Conservation (phyloP, 2,329 filamentous ascomycete species). For the Aureobasidium subglaciale region DNA sequence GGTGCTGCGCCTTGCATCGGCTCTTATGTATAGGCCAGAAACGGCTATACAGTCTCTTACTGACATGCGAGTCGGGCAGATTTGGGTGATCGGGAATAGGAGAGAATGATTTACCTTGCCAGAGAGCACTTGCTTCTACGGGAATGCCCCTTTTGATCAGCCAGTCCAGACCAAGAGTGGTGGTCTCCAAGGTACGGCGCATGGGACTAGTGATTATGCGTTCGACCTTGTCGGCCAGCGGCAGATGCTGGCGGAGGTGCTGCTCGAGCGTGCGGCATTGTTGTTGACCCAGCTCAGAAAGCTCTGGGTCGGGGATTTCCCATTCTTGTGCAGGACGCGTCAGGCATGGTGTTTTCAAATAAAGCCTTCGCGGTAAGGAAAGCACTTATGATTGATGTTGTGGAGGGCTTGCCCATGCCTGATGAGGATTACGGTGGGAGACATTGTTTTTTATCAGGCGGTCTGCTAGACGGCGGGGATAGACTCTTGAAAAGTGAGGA, state of each 20-base stretch:
- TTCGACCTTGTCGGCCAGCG: conserved; percentile 40
- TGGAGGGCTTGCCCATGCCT: conserved; percentile 41
- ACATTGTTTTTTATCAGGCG: conserved; percentile 25
- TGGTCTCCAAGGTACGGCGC: conserved; percentile 59
- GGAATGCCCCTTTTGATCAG: conserved; percentile 49
- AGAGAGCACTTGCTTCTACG: conserved; percentile 53
- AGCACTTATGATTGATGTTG: conserved; percentile 32
- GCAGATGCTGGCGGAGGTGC: conserved; percentile 29
- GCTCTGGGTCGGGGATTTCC: conserved; percentile 35
- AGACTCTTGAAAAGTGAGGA: background rate
- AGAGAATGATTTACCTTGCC: conserved; percentile 49
- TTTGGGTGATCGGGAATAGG: background rate
- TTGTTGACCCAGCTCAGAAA: conserved; percentile 35
- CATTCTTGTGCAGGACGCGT: conserved; percentile 26
- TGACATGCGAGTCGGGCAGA: background rate
- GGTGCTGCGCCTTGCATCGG: conserved; percentile 6
- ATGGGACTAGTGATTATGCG: conserved; percentile 59
- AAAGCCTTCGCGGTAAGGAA: background rate
- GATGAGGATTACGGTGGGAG: conserved; percentile 40
- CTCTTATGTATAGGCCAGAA: conserved; percentile 6
- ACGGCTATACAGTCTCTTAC: conserved; percentile 1
- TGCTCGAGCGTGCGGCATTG: conserved; percentile 36
- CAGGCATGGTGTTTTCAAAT: background rate
- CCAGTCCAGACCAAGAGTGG: conserved; percentile 51
- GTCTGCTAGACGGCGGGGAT: background rate